These are phyloP conservation scores for Chlamydomonas reinhardtii DNA, from an alignment of 163 green algal species.

Conservation along the genomic window DNA sequence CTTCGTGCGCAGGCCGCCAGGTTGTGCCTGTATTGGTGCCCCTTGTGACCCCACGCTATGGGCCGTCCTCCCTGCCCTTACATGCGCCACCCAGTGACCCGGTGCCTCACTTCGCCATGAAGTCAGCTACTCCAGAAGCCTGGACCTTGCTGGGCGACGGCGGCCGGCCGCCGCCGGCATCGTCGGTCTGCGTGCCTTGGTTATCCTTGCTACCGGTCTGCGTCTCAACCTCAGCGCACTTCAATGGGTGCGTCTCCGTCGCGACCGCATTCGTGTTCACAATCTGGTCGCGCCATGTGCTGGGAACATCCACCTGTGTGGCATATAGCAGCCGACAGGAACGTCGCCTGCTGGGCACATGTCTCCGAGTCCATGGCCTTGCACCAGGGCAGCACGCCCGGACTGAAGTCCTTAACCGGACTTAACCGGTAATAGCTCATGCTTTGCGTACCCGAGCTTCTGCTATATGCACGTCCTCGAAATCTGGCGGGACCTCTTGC, in stretches of 20 bases:
- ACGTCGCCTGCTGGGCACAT: not conserved
- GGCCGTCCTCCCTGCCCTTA: too few species aligned
- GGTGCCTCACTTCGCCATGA: conserved; percentile 16
- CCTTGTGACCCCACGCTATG: too few species aligned
- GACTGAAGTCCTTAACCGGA: too few species aligned
- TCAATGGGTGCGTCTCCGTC: conserved; percentile 12
- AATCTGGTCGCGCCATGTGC: conserved; percentile 19
- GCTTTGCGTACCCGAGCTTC: not conserved
- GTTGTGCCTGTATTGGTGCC: too few species aligned
- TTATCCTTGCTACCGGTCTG: conserved; percentile 21
- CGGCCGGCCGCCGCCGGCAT: not conserved
- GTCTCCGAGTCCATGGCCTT: too few species aligned
- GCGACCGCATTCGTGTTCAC: not conserved
- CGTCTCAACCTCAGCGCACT: not conserved
- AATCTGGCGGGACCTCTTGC: conserved; percentile 18
- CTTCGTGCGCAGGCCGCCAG: too few species aligned
- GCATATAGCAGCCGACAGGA: not conserved
- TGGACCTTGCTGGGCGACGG: conserved; percentile 9
- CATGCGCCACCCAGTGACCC: too few species aligned
- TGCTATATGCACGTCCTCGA: not conserved
- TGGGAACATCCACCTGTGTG: conserved; percentile 24
- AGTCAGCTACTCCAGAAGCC: not conserved
- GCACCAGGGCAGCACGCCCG: too few species aligned
- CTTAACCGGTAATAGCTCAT: too few species aligned
- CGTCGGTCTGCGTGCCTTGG: conserved; percentile 33